phyloP scores from a whole-genome alignment of 2,329 filamentous ascomycete species.

The Calonectria naviculata region DNA sequence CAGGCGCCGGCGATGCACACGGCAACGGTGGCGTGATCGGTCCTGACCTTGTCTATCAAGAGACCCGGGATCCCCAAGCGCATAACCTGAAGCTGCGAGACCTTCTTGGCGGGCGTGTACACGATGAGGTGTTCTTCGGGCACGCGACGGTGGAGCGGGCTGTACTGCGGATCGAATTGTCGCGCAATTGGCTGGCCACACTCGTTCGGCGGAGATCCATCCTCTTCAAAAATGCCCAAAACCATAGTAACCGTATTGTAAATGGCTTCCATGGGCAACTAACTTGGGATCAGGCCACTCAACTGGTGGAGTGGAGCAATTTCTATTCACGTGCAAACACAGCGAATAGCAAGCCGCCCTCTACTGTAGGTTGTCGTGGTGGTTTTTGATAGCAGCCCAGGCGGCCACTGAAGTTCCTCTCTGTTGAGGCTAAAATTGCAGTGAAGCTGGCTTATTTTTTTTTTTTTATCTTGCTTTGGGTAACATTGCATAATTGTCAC shows the following conservation, averaged over 20 bases:
- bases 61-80: neutral
- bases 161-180: neutral
- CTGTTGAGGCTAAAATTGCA: neutral
- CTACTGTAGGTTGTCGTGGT: neutral
- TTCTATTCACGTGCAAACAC: neutral
- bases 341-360: neutral
- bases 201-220: neutral
- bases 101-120: neutral
- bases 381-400: no score
- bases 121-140: neutral
- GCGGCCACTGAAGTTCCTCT: no score
- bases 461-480: no score
- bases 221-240: neutral
- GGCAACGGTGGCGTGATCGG: neutral
- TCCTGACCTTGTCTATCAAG: neutral
- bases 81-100: neutral
- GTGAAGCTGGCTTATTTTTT: neutral
- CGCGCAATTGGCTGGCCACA: neutral
- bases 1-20: conserved; percentile 36
- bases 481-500: no score
- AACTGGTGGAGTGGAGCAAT: neutral
- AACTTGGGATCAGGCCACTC: no score
- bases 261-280: no score
- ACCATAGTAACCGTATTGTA: neutral
- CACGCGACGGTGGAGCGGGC: neutral